phyloP scores from a whole-genome alignment of 495 filamentous ascomycete species.

The Neurospora sp. region DNA sequence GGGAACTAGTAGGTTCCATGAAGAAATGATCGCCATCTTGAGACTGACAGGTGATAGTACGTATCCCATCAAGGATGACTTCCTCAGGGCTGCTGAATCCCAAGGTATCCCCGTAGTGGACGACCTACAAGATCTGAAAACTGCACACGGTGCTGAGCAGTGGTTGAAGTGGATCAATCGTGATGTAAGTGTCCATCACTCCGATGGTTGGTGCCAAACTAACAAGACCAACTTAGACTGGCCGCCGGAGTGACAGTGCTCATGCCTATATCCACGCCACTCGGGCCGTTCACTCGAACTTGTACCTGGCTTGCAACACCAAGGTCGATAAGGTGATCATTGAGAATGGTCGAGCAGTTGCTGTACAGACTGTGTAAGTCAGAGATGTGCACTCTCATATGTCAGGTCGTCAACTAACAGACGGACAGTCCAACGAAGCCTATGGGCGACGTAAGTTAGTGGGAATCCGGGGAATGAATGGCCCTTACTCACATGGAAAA shows the following conservation, averaged over 20 bases:
- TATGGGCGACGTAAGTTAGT: constrained; percentile 7
- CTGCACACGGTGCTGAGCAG: constrained; percentile 48
- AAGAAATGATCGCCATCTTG: not conserved
- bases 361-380: constrained; percentile 41
- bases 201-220: not conserved
- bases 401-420: not conserved
- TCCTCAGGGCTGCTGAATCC: constrained; percentile 66
- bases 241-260: constrained; percentile 63
- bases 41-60: constrained; percentile 19
- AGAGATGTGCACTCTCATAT: no score
- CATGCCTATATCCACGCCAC: constrained; percentile 67
- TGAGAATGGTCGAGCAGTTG: constrained; percentile 57
- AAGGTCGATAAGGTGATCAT: constrained; percentile 77
- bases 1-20: constrained; percentile 48
- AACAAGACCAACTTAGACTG: constrained; percentile 33
- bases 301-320: constrained; percentile 69
- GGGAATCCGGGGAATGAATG: not conserved
- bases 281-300: constrained; percentile 53
- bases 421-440: constrained; percentile 30
- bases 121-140: constrained; percentile 59
- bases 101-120: constrained; percentile 66
- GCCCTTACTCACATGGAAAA: constrained; percentile 12
- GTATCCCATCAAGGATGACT: constrained; percentile 67
- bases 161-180: constrained; percentile 65
- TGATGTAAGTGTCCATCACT: constrained; percentile 34